Percentiles rank a stretch among this genome's conserved stretches.
These are phyloP conservation scores for Calonectria fujianensis DNA, from an alignment of 2,329 filamentous ascomycete genomes.

Conservation along the genomic window DNA sequence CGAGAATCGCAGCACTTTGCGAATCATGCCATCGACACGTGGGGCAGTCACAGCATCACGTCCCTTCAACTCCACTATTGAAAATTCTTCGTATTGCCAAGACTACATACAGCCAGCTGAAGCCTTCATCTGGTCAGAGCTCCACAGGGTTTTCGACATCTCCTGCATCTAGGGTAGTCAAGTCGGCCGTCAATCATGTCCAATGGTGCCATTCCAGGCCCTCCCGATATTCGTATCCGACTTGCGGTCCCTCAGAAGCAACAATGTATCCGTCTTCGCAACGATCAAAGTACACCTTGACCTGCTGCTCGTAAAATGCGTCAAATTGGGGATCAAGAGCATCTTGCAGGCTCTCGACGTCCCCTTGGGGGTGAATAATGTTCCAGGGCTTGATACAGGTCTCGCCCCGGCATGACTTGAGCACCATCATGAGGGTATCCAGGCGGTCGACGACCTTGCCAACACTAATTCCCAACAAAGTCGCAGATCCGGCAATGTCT, in stretches of 20 bases:
- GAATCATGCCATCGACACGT: slow-evolving; percentile 35
- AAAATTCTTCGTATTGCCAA: slow-evolving; percentile 36
- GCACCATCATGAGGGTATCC: slow-evolving; percentile 75
- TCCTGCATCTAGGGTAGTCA: background rate
- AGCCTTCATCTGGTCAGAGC: background rate
- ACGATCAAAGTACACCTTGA: slow-evolving; percentile 69
- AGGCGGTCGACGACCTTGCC: slow-evolving; percentile 69
- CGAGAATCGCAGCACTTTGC: too few relatives aligned
- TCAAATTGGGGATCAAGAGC: slow-evolving; percentile 71
- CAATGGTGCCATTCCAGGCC: slow-evolving; percentile 55
- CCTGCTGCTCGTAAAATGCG: slow-evolving; percentile 69
- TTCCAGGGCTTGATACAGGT: slow-evolving; percentile 75
- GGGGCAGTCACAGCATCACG: slow-evolving; percentile 12
- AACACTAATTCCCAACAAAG: slow-evolving; percentile 53
- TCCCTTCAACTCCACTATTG: slow-evolving; percentile 41
- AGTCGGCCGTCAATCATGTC: slow-evolving; percentile 42
- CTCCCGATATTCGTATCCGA: slow-evolving; percentile 53
- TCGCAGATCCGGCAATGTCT: background rate
- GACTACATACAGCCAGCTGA: slow-evolving; percentile 26
- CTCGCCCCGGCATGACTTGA: slow-evolving; percentile 75
- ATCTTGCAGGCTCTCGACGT: slow-evolving; percentile 70
- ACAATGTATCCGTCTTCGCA: slow-evolving; percentile 75
- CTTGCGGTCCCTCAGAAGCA: slow-evolving; percentile 72
- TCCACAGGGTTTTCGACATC: background rate
- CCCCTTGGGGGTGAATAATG: slow-evolving; percentile 71